A percentile compares a stretch with the other conserved stretches of the same genome.
These are phyloP conservation scores for Fusarium transvaalense DNA, from an alignment of 2,329 filamentous ascomycete genomes.

Conservation along the genomic window DNA sequence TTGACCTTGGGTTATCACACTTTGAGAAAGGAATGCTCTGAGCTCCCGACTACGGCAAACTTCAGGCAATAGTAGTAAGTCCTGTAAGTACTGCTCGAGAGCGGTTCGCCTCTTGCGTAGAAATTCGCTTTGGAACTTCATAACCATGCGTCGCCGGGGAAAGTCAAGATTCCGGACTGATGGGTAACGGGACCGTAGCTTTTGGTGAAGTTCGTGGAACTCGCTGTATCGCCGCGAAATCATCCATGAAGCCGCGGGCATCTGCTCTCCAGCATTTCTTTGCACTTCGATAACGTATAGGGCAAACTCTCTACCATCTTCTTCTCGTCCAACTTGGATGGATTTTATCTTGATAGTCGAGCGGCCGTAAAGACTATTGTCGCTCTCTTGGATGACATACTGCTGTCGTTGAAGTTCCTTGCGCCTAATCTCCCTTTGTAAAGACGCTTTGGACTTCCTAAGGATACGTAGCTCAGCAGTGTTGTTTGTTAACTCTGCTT, in stretches of 20 bases:
- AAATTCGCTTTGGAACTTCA: conserved; percentile 97
- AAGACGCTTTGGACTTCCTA: conserved; percentile 91
- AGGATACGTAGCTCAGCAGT: conserved; percentile 92
- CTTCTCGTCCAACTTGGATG: conserved; percentile 90
- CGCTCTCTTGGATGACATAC: conserved; percentile 96
- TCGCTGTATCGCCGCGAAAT: conserved; percentile 96
- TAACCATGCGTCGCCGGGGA: conserved; percentile 88
- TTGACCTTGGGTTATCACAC: conserved; percentile 76
- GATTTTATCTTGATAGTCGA: conserved; percentile 91
- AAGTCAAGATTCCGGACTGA: conserved; percentile 93
- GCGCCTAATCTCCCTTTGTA: conserved; percentile 90
- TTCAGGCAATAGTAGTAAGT: conserved; percentile 87
- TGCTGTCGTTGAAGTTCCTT: conserved; percentile 97
- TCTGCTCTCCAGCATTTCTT: conserved; percentile 90
- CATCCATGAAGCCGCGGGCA: conserved; percentile 95
- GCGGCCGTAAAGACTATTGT: conserved; percentile 95
- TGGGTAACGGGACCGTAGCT: conserved; percentile 84
- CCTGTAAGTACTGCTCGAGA: conserved; percentile 85
- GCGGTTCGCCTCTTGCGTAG: conserved; percentile 87
- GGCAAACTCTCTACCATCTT: conserved; percentile 93
- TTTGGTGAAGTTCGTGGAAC: conserved; percentile 95
- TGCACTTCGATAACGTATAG: conserved; percentile 94
- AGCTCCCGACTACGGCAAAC: conserved; percentile 95
- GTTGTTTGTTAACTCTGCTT: conserved; percentile 97
- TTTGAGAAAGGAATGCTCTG: conserved; percentile 91